Percentiles rank a stretch among this genome's conserved stretches.
Evolutionary conservation across 176 grass and related monocot species (phyloP).

Genomic region (Aegilops speltoides): DNA sequence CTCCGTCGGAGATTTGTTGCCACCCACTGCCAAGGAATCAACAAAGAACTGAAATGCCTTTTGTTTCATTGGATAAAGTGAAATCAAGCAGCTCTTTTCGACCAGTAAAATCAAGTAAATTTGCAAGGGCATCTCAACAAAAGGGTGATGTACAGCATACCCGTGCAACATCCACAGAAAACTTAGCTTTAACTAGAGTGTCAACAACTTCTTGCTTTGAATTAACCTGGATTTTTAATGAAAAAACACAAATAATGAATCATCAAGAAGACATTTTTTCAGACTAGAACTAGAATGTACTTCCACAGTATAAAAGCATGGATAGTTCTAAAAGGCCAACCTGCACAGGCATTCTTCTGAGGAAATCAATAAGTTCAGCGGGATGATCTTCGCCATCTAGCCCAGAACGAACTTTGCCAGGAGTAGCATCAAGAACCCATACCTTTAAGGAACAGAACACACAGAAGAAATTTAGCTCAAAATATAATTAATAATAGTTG

Average conservation of each 20-base stretch:
- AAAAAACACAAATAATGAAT: slow-evolving; percentile 26
- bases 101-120: neutral
- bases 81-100: neutral
- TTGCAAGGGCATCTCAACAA: neutral
- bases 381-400: slow-evolving; percentile 97
- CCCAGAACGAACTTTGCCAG: slow-evolving; percentile 86
- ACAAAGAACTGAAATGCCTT: slow-evolving; percentile 15
- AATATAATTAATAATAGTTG: neutral
- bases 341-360: slow-evolving; percentile 72
- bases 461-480: neutral
- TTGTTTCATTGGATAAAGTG: neutral
- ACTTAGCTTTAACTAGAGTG: slow-evolving; percentile 64
- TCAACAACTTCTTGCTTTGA: slow-evolving; percentile 78
- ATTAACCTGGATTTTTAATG: slow-evolving; percentile 53
- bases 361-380: slow-evolving; percentile 80
- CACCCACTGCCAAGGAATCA: slow-evolving; percentile 62
- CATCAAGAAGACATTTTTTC: neutral
- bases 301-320: neutral
- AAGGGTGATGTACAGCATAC: slow-evolving; percentile 42
- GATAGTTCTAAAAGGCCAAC: slow-evolving; percentile 33
- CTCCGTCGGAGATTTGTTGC: slow-evolving; percentile 70
- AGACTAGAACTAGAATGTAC: neutral
- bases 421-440: slow-evolving; percentile 95
- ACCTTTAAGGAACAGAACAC: slow-evolving; percentile 58
- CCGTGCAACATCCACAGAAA: slow-evolving; percentile 83